Evolutionary conservation across 108 stramenopile genomes (phyloP), one percentile per base, ranked within the genome.

Genomic region (Skeletonema grethae): DNA sequence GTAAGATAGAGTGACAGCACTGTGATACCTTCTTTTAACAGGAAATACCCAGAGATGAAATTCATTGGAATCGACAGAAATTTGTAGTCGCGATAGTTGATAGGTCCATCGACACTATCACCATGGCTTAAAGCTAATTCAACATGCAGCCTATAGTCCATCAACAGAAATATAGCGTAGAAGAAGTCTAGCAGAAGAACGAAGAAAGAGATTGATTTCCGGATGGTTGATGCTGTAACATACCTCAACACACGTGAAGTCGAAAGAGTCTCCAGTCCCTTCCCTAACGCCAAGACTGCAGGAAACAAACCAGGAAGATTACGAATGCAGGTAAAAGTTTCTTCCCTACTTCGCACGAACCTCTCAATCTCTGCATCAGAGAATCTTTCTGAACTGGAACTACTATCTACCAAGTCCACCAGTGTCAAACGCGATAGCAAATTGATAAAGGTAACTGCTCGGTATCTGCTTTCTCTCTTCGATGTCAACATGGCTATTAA

Each of bases 1-100:
- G 80, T 82, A 18, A 75, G 22, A 59, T 82, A 82, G 32, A 82
- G 74, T n/a, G 80, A 82, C 28, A 82, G 31, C 7, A 82, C 46
- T 39, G 67, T 82, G 50, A 75, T 53, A 1, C 34, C 24, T 58
- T 82, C 74, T 65, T 82, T 82, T 22, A 82, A 7, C 5, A 82
- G 56, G 50, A 82, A 74, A 36, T 82, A 75, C 4, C 63, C 74
- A 4, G 80, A 73, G 6, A 82, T 68, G 2, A 63, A 64, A 24
- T 30, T 57, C 6, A 65, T 82, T 4, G 73, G 70, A 22, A 55
- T 62, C 7, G 67, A 67, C 38, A 73, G 67, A 36, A 53, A 82
- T 13, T 62, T 70, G 3, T 63, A 7, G 13, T 75, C 65, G 10
- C 59, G 55, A 38, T 66, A 71, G 30, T 58, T 56, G 8, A 58